Evolutionary conservation across 2,329 filamentous ascomycete species (phyloP).

Genomic region (Colletotrichum camelliae): DNA sequence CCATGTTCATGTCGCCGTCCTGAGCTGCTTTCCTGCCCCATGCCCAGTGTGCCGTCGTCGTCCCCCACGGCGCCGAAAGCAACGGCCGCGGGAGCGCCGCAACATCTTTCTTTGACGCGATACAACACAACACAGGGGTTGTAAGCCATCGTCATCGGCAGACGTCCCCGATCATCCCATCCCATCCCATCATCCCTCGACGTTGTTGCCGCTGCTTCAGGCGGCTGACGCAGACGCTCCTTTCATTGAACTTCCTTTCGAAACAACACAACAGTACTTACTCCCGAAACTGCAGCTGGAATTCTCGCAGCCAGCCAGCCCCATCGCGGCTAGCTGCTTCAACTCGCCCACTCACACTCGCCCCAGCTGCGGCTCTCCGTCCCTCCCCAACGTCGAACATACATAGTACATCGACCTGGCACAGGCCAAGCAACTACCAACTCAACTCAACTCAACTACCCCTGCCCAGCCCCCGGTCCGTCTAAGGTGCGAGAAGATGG

Average conservation of each 20-base stretch:
- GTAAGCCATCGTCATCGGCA: not conserved
- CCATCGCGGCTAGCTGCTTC: not conserved
- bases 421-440: not conserved
- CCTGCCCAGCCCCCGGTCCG: not conserved
- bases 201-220: not conserved
- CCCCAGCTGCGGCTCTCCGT: conserved; percentile 13
- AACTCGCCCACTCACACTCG: not conserved
- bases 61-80: not conserved
- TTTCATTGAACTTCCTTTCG: not conserved
- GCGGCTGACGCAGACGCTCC: not conserved
- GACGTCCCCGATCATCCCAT: not conserved
- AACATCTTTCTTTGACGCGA: not conserved
- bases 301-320: not conserved
- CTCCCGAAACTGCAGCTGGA: conserved; percentile 3
- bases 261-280: not conserved
- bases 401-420: not conserved
- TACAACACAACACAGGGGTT: not conserved
- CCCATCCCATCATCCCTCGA: not conserved
- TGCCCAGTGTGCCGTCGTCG: not conserved
- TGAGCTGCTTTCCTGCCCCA: not conserved
- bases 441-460: not conserved
- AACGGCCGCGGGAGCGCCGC: not conserved
- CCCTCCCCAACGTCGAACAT: not conserved
- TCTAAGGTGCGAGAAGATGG: not conserved
- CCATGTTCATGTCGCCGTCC: not conserved